Percentiles rank a stretch among this genome's conserved stretches.
Evolutionary conservation across 192 early-diverging fungal species (phyloP).

Genomic region (Backusella sp.): DNA sequence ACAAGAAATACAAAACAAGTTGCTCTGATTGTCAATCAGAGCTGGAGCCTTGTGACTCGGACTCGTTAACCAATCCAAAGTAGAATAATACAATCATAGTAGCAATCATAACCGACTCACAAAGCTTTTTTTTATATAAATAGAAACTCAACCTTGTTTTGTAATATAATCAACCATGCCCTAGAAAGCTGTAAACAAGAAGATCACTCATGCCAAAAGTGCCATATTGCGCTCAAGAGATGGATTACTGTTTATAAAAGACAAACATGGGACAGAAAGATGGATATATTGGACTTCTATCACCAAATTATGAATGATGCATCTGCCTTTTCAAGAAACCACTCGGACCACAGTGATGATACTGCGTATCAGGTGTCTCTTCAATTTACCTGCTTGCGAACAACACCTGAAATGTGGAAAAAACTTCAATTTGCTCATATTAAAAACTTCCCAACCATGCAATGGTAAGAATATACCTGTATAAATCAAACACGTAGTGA

Average conservation of each 20-base stretch:
- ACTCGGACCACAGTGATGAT: background rate
- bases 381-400: background rate
- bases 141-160: background rate
- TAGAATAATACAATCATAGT: background rate
- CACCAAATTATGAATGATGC: background rate
- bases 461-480: constrained; percentile 36
- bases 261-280: background rate
- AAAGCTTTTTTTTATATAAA: background rate
- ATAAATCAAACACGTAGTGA: background rate
- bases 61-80: background rate
- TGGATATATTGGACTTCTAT: background rate
- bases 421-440: constrained; percentile 58
- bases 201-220: background rate
- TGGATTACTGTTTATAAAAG: background rate
- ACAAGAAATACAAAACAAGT: constrained; percentile 45
- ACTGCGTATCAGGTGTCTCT: background rate
- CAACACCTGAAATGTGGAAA: constrained; percentile 47
- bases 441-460: constrained; percentile 42
- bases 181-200: background rate
- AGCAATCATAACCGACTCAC: background rate
- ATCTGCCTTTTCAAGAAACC: background rate
- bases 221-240: background rate
- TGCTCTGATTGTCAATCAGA: constrained; percentile 50
- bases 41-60: constrained; percentile 32
- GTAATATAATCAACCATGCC: background rate